Conservation (phyloP, 2,329 filamentous ascomycete species). For the Pyrenophora seminiperda region DNA sequence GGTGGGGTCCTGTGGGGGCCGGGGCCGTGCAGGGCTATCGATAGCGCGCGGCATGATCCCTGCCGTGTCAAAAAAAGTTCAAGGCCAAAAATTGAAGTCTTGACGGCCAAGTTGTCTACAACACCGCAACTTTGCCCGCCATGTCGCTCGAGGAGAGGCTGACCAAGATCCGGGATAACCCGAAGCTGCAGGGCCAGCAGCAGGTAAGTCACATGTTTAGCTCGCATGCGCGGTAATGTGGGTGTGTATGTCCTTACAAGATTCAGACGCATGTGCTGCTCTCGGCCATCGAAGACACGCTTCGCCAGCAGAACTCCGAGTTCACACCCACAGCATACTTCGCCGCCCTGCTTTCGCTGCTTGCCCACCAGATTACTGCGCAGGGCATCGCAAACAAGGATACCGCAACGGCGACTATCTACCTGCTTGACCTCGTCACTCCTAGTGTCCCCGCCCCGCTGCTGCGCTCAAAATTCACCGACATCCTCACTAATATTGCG, state of each 20-base stretch:
- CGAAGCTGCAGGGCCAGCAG: constrained; percentile 93
- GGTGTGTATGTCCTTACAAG: constrained; percentile 17
- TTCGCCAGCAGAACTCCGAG: constrained; percentile 84
- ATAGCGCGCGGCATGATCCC: constrained; percentile 19
- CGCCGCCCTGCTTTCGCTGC: constrained; percentile 86
- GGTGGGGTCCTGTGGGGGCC: constrained; percentile 7
- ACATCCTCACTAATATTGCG: constrained; percentile 85
- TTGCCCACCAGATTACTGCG: constrained; percentile 73
- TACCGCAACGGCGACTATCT: constrained; percentile 83
- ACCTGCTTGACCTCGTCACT: constrained; percentile 91
- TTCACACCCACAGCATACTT: constrained; percentile 91
- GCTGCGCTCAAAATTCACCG: constrained; percentile 90
- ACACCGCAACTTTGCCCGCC: constrained; percentile 30
- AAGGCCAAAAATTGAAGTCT: constrained; percentile 16
- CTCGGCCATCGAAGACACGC: constrained; percentile 87
- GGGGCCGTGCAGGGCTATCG: constrained; percentile 20
- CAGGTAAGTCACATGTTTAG: constrained; percentile 63
- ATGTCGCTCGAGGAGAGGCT: constrained; percentile 84
- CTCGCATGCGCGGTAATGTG: background rate
- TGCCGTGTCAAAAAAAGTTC: constrained; percentile 23
- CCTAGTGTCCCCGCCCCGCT: constrained; percentile 83
- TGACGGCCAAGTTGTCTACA: constrained; percentile 7
- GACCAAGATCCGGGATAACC: constrained; percentile 89
- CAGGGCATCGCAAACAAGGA: constrained; percentile 77
- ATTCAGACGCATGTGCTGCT: constrained; percentile 80